phyloP scores from a whole-genome alignment of 2,329 filamentous ascomycete genomes.

The Phialemoniopsis sp. region DNA sequence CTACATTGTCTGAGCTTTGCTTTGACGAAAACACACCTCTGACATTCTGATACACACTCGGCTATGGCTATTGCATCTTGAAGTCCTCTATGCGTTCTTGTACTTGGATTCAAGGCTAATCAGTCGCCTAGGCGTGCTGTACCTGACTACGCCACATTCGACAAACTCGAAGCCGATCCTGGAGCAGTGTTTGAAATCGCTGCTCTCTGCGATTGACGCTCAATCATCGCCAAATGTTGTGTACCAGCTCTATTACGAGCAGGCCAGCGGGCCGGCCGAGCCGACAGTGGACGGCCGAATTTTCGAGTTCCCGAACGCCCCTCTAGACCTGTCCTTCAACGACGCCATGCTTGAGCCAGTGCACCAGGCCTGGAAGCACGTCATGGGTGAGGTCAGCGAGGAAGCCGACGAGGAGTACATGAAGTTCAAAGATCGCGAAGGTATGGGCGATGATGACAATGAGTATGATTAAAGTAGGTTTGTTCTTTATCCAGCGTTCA shows the following conservation, averaged over 20 bases:
- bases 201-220: constrained; percentile 26
- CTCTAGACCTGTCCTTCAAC: constrained; percentile 68
- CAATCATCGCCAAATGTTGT: constrained; percentile 25
- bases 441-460: constrained; percentile 52
- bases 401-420: constrained; percentile 55
- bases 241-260: constrained; percentile 54
- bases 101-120: constrained; percentile 23
- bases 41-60: constrained; percentile 71
- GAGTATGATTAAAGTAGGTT: constrained; percentile 32
- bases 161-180: constrained; percentile 29
- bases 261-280: constrained; percentile 26
- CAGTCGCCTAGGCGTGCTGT: constrained; percentile 25
- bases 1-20: constrained; percentile 97
- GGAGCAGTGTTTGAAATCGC: constrained; percentile 31
- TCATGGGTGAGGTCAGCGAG: constrained; percentile 48
- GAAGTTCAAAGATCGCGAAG: constrained; percentile 72
- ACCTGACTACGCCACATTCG: constrained; percentile 33
- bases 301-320: constrained; percentile 53
- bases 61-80: constrained; percentile 2
- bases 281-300: constrained; percentile 33
- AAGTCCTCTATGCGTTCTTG: constrained; percentile 7
- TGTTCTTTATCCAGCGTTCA: constrained; percentile 1
- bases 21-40: constrained; percentile 84
- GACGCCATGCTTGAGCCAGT: constrained; percentile 67
- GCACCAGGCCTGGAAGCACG: constrained; percentile 62